A percentile compares a stretch with the other conserved stretches of the same genome.
Evolutionary conservation across 148 eudicot species (phyloP).

Genomic region (Beta vulgaris): DNA sequence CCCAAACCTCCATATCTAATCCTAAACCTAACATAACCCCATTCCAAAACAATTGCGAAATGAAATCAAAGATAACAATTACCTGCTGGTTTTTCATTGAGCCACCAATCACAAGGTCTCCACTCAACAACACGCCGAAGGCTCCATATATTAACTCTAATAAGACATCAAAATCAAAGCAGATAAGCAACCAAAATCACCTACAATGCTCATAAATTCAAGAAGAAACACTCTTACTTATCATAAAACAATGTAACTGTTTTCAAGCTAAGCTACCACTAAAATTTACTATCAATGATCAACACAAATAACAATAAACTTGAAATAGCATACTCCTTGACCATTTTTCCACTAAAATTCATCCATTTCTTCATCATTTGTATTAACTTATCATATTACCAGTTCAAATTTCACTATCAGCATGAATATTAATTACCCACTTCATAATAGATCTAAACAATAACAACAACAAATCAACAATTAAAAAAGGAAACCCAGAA

Average conservation of each 20-base stretch:
- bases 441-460: not conserved
- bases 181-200: not conserved
- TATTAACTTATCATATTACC: too few species aligned
- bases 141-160: slow-evolving; percentile 63
- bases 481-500: not conserved
- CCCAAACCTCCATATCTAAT: not conserved
- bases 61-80: slow-evolving; percentile 17
- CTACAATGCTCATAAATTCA: not conserved
- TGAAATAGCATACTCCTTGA: not conserved
- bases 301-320: not conserved
- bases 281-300: not conserved
- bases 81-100: slow-evolving; percentile 51
- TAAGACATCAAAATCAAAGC: slow-evolving; percentile 15
- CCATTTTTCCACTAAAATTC: not conserved
- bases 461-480: not conserved
- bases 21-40: not conserved
- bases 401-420: too few species aligned
- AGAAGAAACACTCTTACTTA: too few species aligned
- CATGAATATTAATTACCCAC: too few species aligned
- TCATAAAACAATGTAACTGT: not conserved
- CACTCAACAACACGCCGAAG: slow-evolving; percentile 62
- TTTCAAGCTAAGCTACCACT: not conserved
- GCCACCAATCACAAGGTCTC: slow-evolving; percentile 97
- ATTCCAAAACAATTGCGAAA: not conserved
- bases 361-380: too few species aligned